Evolutionary conservation across 192 early-diverging fungal genomes (phyloP).

Genomic region (Entomortierella chlamydospora): DNA sequence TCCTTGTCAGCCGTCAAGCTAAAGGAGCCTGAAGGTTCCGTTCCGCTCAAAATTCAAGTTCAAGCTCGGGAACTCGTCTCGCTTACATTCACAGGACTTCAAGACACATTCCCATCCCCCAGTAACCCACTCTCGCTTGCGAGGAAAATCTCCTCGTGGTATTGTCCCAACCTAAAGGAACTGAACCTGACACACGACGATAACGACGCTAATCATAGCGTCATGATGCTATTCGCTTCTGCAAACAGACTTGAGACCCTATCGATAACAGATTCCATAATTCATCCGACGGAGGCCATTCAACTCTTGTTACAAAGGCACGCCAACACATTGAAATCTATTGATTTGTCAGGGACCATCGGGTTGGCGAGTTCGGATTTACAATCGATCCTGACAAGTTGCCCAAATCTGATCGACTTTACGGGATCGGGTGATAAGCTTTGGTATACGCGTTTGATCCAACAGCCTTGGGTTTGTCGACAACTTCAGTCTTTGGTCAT

Average conservation of each 20-base stretch:
- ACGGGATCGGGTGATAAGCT: background rate
- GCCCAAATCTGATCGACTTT: conserved; percentile 1
- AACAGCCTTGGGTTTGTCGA: too few relatives aligned
- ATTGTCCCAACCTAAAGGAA: background rate
- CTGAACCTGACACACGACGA: background rate
- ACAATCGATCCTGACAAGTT: background rate
- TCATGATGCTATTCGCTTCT: background rate
- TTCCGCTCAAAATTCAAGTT: background rate
- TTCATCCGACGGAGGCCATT: too few relatives aligned
- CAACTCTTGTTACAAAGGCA: conserved; percentile 1
- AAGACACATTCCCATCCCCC: background rate
- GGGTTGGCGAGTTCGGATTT: background rate
- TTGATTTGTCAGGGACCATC: background rate
- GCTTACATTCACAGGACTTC: background rate
- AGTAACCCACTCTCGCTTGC: background rate
- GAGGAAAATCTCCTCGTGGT: background rate
- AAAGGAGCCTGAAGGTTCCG: background rate
- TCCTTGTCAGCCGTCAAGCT: background rate
- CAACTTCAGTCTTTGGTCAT: too few relatives aligned
- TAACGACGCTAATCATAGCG: background rate
- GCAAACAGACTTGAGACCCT: background rate
- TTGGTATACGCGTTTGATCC: too few relatives aligned
- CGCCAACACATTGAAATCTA: background rate
- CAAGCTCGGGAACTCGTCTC: background rate
- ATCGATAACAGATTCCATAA: background rate